These are phyloP conservation scores for Beauveria caledonica DNA, from an alignment of 2,329 filamentous ascomycete genomes.

Conservation along the genomic window DNA sequence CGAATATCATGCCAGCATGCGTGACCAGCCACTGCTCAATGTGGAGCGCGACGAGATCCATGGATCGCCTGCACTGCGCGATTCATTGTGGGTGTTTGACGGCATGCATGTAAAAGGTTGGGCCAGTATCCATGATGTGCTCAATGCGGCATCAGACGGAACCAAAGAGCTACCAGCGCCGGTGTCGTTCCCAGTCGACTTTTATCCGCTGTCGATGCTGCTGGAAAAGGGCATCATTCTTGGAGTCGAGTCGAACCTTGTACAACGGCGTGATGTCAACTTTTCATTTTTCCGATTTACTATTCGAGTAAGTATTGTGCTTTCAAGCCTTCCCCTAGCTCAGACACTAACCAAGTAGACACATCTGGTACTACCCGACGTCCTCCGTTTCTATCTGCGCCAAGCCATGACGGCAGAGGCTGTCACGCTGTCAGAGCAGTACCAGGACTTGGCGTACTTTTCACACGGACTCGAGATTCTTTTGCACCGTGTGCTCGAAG, in stretches of 20 bases:
- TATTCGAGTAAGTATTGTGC: constrained; percentile 58
- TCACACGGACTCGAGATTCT: constrained; percentile 87
- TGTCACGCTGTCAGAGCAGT: constrained; percentile 73
- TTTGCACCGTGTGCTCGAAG: constrained; percentile 86
- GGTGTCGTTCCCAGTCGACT: constrained; percentile 79
- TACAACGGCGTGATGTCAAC: constrained; percentile 84
- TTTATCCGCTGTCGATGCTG: constrained; percentile 83
- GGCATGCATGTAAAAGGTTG: constrained; percentile 79
- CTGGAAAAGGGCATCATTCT: constrained; percentile 85
- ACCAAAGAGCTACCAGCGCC: constrained; percentile 64
- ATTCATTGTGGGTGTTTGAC: constrained; percentile 94
- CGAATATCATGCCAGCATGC: constrained; percentile 88
- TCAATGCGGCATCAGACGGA: constrained; percentile 61
- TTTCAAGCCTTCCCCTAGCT: background rate
- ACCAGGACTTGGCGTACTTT: constrained; percentile 83
- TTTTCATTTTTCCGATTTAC: constrained; percentile 87
- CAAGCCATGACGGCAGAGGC: constrained; percentile 73
- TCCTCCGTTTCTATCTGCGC: constrained; percentile 71
- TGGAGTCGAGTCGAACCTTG: constrained; percentile 83
- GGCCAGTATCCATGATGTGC: constrained; percentile 79
- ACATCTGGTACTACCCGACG: constrained; percentile 83
- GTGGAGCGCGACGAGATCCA: constrained; percentile 20
- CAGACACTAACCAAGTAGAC: constrained; percentile 45
- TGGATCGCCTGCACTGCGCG: constrained; percentile 50
- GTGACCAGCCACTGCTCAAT: constrained; percentile 59